A percentile compares a stretch with the other conserved stretches of the same genome.
phyloP scores from a whole-genome alignment of 1,284 basidiomycete genomes.

The Wallemia mellicola region DNA sequence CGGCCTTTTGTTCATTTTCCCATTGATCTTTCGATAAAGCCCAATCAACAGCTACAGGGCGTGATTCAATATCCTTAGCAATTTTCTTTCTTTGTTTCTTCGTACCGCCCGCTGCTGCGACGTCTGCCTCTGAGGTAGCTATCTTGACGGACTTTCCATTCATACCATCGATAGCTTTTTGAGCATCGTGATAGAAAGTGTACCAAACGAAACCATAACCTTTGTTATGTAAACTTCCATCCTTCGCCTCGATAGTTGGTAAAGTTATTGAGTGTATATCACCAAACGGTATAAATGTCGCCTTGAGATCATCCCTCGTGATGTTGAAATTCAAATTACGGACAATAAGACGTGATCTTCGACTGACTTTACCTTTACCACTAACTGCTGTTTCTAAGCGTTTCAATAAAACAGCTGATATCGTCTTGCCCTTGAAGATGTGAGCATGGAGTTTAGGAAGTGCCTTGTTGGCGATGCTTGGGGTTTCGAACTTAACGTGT shows the following conservation, averaged over 20 bases:
- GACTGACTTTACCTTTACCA: slow-evolving; percentile 21
- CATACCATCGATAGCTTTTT: slow-evolving; percentile 46
- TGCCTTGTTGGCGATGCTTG: slow-evolving; percentile 38
- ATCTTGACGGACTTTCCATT: slow-evolving; percentile 39
- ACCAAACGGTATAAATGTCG: slow-evolving; percentile 62
- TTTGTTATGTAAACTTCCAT: slow-evolving; percentile 16
- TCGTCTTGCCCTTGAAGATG: slow-evolving; percentile 60
- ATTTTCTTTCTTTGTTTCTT: slow-evolving; percentile 33
- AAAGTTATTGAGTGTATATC: slow-evolving; percentile 64
- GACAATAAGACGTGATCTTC: slow-evolving; percentile 59
- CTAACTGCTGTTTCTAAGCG: slow-evolving; percentile 26
- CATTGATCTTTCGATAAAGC: slow-evolving; percentile 78
- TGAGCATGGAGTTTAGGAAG: slow-evolving; percentile 68
- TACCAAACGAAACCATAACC: slow-evolving; percentile 96
- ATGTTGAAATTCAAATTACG: slow-evolving; percentile 56
- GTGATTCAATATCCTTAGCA: slow-evolving; percentile 14
- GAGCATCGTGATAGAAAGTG: slow-evolving; percentile 55
- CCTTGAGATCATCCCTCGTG: slow-evolving; percentile 55
- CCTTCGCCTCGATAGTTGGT: slow-evolving; percentile 17
- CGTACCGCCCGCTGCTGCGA: slow-evolving; percentile 42
- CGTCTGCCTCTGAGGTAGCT: slow-evolving; percentile 32
- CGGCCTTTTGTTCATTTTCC: slow-evolving; percentile 34
- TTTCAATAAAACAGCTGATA: slow-evolving; percentile 75
- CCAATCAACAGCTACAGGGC: slow-evolving; percentile 69
- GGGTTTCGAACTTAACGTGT: slow-evolving; percentile 41